Conservation (phyloP, 2,329 filamentous ascomycete species). For the Aspergillus amoenus region DNA sequence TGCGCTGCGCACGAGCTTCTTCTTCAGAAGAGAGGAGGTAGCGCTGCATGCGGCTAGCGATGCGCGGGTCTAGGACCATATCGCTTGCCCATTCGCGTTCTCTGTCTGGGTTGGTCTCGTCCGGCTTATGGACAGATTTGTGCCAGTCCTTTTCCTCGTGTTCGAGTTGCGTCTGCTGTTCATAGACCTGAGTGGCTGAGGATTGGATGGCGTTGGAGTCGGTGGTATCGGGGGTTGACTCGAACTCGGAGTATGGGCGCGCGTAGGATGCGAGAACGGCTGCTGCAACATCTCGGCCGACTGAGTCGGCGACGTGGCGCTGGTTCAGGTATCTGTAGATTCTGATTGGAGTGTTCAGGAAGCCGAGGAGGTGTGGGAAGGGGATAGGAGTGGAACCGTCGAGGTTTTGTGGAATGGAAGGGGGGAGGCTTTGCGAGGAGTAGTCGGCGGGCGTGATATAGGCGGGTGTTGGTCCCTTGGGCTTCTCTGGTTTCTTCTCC, state of each 20-base stretch:
- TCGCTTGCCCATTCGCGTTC: conserved; percentile 76
- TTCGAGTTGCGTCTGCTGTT: conserved; percentile 65
- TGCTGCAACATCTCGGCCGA: conserved; percentile 84
- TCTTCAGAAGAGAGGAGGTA: conserved; percentile 71
- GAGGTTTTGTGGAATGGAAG: conserved; percentile 67
- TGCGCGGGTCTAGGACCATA: conserved; percentile 72
- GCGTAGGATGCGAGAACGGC: conserved; percentile 64
- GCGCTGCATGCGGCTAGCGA: conserved; percentile 75
- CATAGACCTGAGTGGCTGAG: conserved; percentile 44
- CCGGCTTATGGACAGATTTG: conserved; percentile 67
- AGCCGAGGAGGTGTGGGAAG: conserved; percentile 89
- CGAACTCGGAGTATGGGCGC: conserved; percentile 40
- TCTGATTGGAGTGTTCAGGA: conserved; percentile 83
- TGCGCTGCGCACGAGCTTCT: conserved; percentile 63
- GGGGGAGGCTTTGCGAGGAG: conserved; percentile 61
- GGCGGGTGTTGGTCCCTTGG: conserved; percentile 63
- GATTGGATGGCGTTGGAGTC: conserved; percentile 11
- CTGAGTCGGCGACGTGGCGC: conserved; percentile 78
- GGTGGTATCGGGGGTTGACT: conserved; percentile 19
- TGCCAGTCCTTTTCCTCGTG: conserved; percentile 80
- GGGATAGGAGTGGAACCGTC: conserved; percentile 70
- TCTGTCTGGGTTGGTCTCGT: conserved; percentile 50
- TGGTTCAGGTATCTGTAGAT: conserved; percentile 83
- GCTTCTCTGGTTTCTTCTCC: conserved; percentile 48
- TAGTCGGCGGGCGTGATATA: conserved; percentile 77